Conservation (phyloP, 2,329 filamentous ascomycete genomes). For the Fusarium brachygibbosum region DNA sequence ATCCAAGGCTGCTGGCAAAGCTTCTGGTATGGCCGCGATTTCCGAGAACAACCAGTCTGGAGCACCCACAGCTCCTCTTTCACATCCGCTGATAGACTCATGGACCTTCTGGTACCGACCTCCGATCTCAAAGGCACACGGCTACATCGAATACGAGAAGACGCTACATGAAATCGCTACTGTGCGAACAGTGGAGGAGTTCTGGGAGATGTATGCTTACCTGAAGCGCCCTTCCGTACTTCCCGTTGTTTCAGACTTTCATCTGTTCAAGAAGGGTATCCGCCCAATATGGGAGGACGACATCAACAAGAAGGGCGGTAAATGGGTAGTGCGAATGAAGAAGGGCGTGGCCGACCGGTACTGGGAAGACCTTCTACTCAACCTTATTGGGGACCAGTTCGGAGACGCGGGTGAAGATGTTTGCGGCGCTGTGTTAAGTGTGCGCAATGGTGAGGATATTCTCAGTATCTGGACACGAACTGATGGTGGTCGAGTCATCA, state of each 20-base stretch:
- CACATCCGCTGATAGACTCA: slow-evolving; percentile 77
- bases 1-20: slow-evolving; percentile 50
- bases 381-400: slow-evolving; percentile 94
- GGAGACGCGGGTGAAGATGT: slow-evolving; percentile 92
- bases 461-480: slow-evolving; percentile 98
- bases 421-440: slow-evolving; percentile 93
- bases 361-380: slow-evolving; percentile 94
- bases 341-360: slow-evolving; percentile 97
- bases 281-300: slow-evolving; percentile 99
- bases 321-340: slow-evolving; percentile 97
- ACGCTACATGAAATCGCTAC: slow-evolving; percentile 89
- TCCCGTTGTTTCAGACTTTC: slow-evolving; percentile 95
- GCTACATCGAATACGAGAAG: slow-evolving; percentile 92
- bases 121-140: slow-evolving; percentile 94
- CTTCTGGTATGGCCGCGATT: slow-evolving; percentile 60
- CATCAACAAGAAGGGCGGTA: slow-evolving; percentile 94
- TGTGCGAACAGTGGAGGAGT: slow-evolving; percentile 87
- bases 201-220: slow-evolving; percentile 90
- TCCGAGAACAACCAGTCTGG: slow-evolving; percentile 55
- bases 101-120: slow-evolving; percentile 99
- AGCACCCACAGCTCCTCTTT: slow-evolving; percentile 59
- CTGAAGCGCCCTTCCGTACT: slow-evolving; percentile 89
- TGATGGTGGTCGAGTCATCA: slow-evolving; percentile 92
- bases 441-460: slow-evolving; percentile 95
- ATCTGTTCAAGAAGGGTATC: slow-evolving; percentile 97